Conservation (phyloP, 352 stramenopile genomes). For the Globisporangium echinulatum region DNA sequence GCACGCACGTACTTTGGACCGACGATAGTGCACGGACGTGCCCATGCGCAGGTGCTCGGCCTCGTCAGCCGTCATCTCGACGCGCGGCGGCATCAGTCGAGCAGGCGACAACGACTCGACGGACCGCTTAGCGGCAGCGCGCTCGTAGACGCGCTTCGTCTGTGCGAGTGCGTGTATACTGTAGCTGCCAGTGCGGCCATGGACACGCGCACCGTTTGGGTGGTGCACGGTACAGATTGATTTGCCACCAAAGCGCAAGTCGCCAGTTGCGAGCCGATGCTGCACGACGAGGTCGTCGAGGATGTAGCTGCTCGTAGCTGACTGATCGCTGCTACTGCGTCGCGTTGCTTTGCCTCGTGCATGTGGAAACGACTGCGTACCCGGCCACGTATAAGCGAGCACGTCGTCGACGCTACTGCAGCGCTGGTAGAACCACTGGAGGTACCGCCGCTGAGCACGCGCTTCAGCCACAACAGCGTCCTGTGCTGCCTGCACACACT, state of each 20-base stretch:
- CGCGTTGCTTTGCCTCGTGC: too few relatives aligned
- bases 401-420: slow-evolving; percentile 50
- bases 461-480: slow-evolving; percentile 28
- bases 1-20: slow-evolving; percentile 3
- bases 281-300: slow-evolving; percentile 54
- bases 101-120: background rate
- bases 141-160: slow-evolving; percentile 20
- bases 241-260: slow-evolving; percentile 33
- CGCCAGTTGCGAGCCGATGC: slow-evolving; percentile 30
- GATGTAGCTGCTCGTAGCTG: slow-evolving; percentile 18
- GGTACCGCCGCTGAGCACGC: slow-evolving; percentile 34
- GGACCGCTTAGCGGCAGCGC: background rate
- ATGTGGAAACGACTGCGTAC: slow-evolving; percentile 18
- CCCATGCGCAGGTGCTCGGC: slow-evolving; percentile 9
- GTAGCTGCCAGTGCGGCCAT: slow-evolving; percentile 21
- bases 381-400: slow-evolving; percentile 49
- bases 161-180: slow-evolving; percentile 8
- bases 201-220: slow-evolving; percentile 21
- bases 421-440: slow-evolving; percentile 58
- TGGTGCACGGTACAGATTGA: slow-evolving; percentile 54
- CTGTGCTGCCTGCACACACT: slow-evolving; percentile 7
- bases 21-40: slow-evolving; percentile 11
- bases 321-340: background rate
- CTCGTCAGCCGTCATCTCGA: slow-evolving; percentile 5
- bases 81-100: background rate